phyloP scores from a whole-genome alignment of 2,329 filamentous ascomycete genomes.

The Paraphaeosphaeria sporulosa region DNA sequence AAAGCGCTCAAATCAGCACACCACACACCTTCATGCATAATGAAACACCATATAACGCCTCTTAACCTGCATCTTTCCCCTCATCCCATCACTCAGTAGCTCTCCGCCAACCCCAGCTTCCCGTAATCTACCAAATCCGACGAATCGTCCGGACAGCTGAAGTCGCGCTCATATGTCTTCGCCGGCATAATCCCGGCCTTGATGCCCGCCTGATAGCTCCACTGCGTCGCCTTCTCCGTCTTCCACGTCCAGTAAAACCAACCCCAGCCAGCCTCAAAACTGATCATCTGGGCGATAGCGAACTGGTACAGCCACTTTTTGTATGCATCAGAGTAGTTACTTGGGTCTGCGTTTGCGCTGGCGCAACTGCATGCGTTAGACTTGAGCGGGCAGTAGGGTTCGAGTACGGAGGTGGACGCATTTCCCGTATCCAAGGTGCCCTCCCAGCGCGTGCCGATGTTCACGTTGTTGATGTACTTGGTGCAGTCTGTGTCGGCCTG shows the following conservation, averaged over 20 bases:
- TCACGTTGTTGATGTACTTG: constrained; percentile 85
- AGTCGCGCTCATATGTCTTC: constrained; percentile 53
- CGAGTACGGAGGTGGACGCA: constrained; percentile 66
- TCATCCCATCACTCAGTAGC: constrained; percentile 43
- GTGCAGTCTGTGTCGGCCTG: constrained; percentile 98
- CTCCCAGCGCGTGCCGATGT: constrained; percentile 88
- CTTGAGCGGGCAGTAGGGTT: constrained; percentile 74
- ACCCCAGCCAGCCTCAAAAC: constrained; percentile 91
- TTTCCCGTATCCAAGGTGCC: constrained; percentile 80
- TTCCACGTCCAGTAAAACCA: constrained; percentile 99
- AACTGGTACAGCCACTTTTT: constrained; percentile 88
- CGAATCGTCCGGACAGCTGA: constrained; percentile 48
- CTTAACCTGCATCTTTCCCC: not conserved
- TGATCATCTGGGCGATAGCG: constrained; percentile 94
- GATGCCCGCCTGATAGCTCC: constrained; percentile 88
- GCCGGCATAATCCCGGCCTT: constrained; percentile 78
- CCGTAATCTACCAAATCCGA: constrained; percentile 51
- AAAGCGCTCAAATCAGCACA: not conserved
- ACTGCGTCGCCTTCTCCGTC: constrained; percentile 84
- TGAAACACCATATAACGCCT: not conserved
- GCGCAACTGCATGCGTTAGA: constrained; percentile 73
- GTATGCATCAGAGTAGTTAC: constrained; percentile 74
- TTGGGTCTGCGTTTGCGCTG: constrained; percentile 76
- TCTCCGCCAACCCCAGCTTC: constrained; percentile 52
- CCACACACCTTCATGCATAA: not conserved